phyloP scores from a whole-genome alignment of 2,329 filamentous ascomycete genomes.

The Microthyrium microscopicum region DNA sequence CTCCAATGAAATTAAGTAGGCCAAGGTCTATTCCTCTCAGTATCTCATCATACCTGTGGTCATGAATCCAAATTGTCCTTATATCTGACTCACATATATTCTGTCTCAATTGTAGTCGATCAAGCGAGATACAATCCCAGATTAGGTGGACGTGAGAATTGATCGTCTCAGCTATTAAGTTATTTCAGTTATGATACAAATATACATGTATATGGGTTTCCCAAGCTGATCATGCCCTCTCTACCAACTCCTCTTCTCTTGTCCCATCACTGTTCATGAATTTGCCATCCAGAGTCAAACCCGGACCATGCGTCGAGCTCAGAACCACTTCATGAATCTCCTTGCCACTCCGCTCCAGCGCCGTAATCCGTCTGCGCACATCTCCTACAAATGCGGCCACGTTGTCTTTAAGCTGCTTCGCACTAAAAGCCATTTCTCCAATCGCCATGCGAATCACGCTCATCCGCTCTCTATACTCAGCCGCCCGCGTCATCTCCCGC shows the following conservation, averaged over 20 bases:
- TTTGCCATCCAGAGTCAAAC: slow-evolving; percentile 70
- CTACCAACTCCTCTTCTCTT: slow-evolving; percentile 4
- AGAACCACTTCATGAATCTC: slow-evolving; percentile 59
- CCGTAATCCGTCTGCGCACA: slow-evolving; percentile 61
- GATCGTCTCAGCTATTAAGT: too few species aligned
- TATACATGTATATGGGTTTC: too few species aligned
- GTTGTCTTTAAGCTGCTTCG: slow-evolving; percentile 72
- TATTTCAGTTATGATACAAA: too few species aligned
- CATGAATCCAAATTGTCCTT: too few species aligned
- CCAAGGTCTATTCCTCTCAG: too few species aligned
- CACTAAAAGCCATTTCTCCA: slow-evolving; percentile 76
- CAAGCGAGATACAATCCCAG: too few species aligned
- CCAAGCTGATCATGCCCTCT: not conserved
- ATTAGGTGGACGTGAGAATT: too few species aligned
- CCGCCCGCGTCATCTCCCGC: slow-evolving; percentile 65
- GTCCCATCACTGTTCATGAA: slow-evolving; percentile 41
- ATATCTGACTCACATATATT: too few species aligned
- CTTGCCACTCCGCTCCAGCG: slow-evolving; percentile 49
- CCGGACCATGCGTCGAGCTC: slow-evolving; percentile 74
- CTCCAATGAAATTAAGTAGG: too few species aligned
- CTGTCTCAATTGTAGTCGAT: too few species aligned
- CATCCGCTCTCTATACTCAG: slow-evolving; percentile 69
- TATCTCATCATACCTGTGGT: too few species aligned
- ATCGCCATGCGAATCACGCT: slow-evolving; percentile 82
- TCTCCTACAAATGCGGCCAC: slow-evolving; percentile 59